Percentiles rank a stretch among this genome's conserved stretches.
These are phyloP conservation scores for Hirschfeldia incana DNA, from an alignment of 345 rosid genomes.

Conservation along the genomic window DNA sequence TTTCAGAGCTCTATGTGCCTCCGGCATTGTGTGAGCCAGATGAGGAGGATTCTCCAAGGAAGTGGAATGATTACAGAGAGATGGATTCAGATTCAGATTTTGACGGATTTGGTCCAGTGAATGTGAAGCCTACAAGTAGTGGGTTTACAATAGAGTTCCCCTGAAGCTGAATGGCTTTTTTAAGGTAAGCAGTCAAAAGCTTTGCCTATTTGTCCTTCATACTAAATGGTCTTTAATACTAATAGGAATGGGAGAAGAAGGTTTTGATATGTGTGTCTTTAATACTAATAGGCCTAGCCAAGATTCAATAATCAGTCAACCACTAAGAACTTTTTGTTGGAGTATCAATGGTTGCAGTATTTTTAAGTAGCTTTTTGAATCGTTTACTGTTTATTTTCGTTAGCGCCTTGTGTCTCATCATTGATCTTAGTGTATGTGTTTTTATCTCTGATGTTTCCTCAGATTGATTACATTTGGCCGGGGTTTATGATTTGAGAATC, in stretches of 20 bases:
- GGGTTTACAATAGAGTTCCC: conserved; percentile 72
- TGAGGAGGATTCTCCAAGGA: conserved; percentile 59
- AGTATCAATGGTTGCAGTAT: background rate
- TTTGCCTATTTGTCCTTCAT: conserved; percentile 1
- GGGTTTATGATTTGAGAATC: conserved; percentile 1
- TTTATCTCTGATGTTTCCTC: conserved; percentile 7
- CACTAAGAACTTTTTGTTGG: background rate
- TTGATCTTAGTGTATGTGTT: background rate
- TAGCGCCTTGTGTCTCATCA: background rate
- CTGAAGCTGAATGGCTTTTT: conserved; percentile 24
- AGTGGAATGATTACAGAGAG: conserved; percentile 46
- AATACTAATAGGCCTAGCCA: background rate
- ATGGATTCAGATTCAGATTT: conserved; percentile 68
- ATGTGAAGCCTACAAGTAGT: conserved; percentile 48
- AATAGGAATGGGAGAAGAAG: background rate
- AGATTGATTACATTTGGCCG: conserved; percentile 7
- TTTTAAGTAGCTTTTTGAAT: background rate
- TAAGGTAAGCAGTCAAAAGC: conserved; percentile 21
- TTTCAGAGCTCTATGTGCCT: conserved; percentile 70
- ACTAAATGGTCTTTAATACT: background rate
- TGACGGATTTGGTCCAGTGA: conserved; percentile 57
- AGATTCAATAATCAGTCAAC: background rate
- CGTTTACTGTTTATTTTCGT: background rate
- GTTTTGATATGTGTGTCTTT: too few species aligned
- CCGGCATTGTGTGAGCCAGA: conserved; percentile 50